Percentiles rank a stretch among this genome's conserved stretches.
Evolutionary conservation across 1,284 basidiomycete genomes (phyloP).

Genomic region (Ceratobasidium sp.): DNA sequence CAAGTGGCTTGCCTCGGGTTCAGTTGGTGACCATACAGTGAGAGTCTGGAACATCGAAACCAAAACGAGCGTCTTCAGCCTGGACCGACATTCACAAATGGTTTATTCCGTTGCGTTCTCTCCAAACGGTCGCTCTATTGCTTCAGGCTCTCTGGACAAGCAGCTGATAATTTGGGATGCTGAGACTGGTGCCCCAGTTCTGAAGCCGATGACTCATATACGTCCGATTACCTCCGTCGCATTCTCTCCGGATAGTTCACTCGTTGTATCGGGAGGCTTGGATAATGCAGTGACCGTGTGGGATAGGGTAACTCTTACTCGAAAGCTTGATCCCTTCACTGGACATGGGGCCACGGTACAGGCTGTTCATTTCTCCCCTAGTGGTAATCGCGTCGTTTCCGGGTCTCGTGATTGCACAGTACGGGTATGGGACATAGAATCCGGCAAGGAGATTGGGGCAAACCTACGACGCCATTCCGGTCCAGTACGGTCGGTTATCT

Average conservation of each 20-base stretch:
- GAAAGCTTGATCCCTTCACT: background rate
- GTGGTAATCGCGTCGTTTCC: background rate
- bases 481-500: too few relatives aligned
- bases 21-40: background rate
- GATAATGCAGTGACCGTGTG: background rate
- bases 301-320: background rate
- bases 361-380: background rate
- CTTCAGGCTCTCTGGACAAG: background rate
- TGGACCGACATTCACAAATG: background rate
- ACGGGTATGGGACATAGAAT: background rate
- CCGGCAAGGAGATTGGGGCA: background rate
- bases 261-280: background rate
- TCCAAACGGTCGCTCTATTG: constrained; percentile 1
- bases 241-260: constrained; percentile 14
- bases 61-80: background rate
- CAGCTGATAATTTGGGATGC: background rate
- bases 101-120: background rate
- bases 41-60: background rate
- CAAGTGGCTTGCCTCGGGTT: background rate
- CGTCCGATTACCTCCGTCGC: background rate
- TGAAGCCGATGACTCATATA: background rate
- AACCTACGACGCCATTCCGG: background rate
- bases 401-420: background rate
- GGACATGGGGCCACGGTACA: background rate
- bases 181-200: background rate